A percentile compares a stretch with the other conserved stretches of the same genome.
Evolutionary conservation across 2,329 filamentous ascomycete genomes (phyloP).

Genomic region (Microsporum canis): DNA sequence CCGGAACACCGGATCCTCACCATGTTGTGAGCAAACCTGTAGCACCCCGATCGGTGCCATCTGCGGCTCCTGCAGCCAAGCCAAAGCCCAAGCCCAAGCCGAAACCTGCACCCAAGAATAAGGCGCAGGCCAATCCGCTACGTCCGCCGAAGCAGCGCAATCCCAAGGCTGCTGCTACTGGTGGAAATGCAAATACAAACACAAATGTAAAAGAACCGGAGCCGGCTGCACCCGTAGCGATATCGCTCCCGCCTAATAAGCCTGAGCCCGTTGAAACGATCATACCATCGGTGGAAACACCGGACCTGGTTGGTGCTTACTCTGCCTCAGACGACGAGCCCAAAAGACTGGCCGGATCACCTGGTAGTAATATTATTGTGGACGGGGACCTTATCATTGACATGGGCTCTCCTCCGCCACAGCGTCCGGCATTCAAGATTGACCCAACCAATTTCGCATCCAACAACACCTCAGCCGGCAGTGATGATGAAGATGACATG

Average conservation of each 20-base stretch:
- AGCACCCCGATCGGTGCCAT: constrained; percentile 18
- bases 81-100: constrained; percentile 15
- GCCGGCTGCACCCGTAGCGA: constrained; percentile 6
- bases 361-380: constrained; percentile 35
- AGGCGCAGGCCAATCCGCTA: constrained; percentile 24
- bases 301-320: constrained; percentile 20
- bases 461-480: constrained; percentile 30
- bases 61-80: constrained; percentile 21
- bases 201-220: background rate
- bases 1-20: constrained; percentile 28
- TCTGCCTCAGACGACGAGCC: constrained; percentile 25
- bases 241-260: constrained; percentile 12
- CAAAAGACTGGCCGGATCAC: constrained; percentile 25
- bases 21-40: constrained; percentile 21
- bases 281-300: constrained; percentile 16
- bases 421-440: constrained; percentile 28
- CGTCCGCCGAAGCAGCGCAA: constrained; percentile 17
- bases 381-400: constrained; percentile 40
- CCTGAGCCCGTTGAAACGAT: constrained; percentile 15
- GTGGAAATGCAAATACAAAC: background rate
- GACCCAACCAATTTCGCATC: constrained; percentile 34
- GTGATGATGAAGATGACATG: constrained; percentile 28
- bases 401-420: constrained; percentile 37
- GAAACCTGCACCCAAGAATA: constrained; percentile 15
- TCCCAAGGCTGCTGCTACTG: background rate